phyloP scores from a whole-genome alignment of 2,329 filamentous ascomycete species.

The Calonectria pseudoreteaudii region DNA sequence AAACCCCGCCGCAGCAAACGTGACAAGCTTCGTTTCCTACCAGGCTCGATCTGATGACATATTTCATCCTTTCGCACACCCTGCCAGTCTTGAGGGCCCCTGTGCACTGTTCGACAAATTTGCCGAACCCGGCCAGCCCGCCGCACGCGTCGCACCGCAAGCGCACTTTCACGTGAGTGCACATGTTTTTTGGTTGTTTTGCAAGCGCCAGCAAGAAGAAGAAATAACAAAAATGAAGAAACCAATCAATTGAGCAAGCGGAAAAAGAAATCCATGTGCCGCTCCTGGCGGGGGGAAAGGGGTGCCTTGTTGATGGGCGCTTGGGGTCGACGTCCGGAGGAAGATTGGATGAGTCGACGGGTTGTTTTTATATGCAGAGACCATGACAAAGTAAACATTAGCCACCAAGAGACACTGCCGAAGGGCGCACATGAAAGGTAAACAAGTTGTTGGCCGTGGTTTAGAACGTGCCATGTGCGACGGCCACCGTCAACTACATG shows the following conservation, averaged over 20 bases:
- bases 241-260: too few species aligned
- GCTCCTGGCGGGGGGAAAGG: background rate
- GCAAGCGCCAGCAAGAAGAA: too few species aligned
- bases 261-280: background rate
- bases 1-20: background rate
- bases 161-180: constrained; percentile 11
- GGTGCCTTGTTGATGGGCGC: background rate
- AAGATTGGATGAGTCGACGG: background rate
- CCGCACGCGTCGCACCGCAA: constrained; percentile 13
- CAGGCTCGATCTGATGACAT: background rate
- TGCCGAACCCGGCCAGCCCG: constrained; percentile 8
- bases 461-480: background rate
- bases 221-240: background rate
- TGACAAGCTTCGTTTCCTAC: background rate
- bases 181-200: constrained; percentile 13
- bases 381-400: background rate
- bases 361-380: background rate
- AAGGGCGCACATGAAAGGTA: background rate
- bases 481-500: background rate
- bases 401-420: background rate
- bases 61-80: background rate
- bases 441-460: background rate
- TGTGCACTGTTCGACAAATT: constrained; percentile 10
- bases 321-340: background rate
- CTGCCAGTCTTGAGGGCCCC: background rate